Percentiles rank a stretch among this genome's conserved stretches.
These are phyloP conservation scores for Podospora sp. DNA, from an alignment of 495 filamentous ascomycete genomes.

Conservation along the genomic window DNA sequence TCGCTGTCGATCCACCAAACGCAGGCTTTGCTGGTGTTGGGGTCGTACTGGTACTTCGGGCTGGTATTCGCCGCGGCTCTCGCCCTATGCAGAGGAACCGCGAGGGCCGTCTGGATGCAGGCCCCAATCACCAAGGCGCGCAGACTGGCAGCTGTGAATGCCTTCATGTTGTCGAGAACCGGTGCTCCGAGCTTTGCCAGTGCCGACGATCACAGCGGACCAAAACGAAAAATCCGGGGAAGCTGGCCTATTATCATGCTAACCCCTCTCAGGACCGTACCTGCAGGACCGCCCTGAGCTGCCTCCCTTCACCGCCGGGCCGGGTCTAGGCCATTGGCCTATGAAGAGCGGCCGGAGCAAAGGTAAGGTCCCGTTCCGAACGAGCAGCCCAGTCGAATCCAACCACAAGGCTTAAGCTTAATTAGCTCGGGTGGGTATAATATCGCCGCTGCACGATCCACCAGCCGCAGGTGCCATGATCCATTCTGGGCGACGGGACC, in stretches of 20 bases:
- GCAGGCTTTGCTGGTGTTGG: slow-evolving; percentile 16
- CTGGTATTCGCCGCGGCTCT: not conserved
- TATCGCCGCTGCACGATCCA: not conserved
- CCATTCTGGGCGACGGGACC: not conserved
- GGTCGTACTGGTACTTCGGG: slow-evolving; percentile 13
- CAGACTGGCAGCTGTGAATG: not conserved
- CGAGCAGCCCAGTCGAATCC: not conserved
- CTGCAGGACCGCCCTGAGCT: not conserved
- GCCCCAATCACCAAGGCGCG: not conserved
- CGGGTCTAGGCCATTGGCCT: not conserved
- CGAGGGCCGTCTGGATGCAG: not conserved
- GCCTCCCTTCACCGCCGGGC: not conserved
- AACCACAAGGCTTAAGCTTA: not conserved
- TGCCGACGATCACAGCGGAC: not conserved
- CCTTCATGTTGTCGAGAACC: not conserved
- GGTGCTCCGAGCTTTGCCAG: not conserved
- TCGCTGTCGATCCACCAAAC: slow-evolving; percentile 21
- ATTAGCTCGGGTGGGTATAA: not conserved
- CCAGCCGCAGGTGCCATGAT: not conserved
- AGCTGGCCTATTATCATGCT: not conserved
- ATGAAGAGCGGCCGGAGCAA: not conserved
- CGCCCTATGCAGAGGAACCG: not conserved
- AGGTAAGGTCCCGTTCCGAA: not conserved
- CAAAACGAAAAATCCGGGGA: not conserved
- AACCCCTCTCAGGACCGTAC: not conserved